Conservation (phyloP, 2,329 filamentous ascomycete genomes). For the Ophiosphaerella narmari region DNA sequence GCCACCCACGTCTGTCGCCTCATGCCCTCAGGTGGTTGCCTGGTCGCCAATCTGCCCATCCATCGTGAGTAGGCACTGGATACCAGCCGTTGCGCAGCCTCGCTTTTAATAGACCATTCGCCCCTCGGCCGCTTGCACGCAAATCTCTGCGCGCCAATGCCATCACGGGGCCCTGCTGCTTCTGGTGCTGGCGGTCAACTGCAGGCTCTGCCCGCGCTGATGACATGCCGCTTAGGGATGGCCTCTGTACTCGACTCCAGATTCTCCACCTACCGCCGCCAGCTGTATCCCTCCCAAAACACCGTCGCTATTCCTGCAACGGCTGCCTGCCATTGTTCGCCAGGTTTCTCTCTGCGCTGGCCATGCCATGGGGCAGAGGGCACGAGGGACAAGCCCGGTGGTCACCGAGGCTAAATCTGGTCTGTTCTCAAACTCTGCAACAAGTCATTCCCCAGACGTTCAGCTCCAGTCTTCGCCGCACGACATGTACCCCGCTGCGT, state of each 20-base stretch:
- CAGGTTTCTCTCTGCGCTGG: conserved; percentile 27
- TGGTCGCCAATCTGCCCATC: conserved; percentile 19
- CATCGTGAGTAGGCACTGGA: conserved; percentile 6
- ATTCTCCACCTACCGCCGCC: conserved; percentile 17
- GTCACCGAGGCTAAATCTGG: conserved; percentile 16
- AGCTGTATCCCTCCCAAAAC: conserved; percentile 3
- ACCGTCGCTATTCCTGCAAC: conserved; percentile 14
- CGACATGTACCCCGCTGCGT: conserved; percentile 21
- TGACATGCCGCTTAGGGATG: conserved; percentile 36
- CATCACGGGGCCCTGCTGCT: conserved; percentile 33
- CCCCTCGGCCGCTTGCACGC: conserved; percentile 4
- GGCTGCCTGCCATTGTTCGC: conserved; percentile 30
- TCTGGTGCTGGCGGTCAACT: conserved; percentile 33
- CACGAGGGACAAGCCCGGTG: conserved; percentile 28
- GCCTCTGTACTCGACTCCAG: conserved; percentile 11
- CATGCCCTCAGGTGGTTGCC: conserved; percentile 10
- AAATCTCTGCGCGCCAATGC: neutral
- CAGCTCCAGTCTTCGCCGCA: conserved; percentile 18
- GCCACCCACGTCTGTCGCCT: no score
- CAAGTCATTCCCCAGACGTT: conserved; percentile 26
- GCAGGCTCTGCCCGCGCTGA: conserved; percentile 28
- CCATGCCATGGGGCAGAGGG: conserved; percentile 19
- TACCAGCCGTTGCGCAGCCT: conserved; percentile 2
- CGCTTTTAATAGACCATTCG: conserved; percentile 5
- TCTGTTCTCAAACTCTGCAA: conserved; percentile 14